phyloP scores from a whole-genome alignment of 2,329 filamentous ascomycete species.

The Clarireedia hainanense region DNA sequence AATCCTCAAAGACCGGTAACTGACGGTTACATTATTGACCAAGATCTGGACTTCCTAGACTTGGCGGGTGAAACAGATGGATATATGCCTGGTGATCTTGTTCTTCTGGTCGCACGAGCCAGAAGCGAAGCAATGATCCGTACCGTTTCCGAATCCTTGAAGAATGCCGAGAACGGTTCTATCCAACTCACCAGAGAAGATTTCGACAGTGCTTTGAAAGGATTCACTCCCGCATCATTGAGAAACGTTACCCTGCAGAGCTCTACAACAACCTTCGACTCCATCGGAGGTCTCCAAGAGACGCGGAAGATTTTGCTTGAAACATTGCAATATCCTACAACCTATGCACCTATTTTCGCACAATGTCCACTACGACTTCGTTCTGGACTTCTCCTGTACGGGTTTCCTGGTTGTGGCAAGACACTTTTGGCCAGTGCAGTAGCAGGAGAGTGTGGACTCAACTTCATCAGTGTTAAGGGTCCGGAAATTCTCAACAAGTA shows the following conservation, averaged over 20 bases:
- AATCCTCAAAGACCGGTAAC: slow-evolving; percentile 29
- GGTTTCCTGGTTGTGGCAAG: slow-evolving; percentile 93
- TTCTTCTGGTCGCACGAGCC: slow-evolving; percentile 76
- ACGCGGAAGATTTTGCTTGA: slow-evolving; percentile 90
- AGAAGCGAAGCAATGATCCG: slow-evolving; percentile 90
- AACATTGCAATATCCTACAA: slow-evolving; percentile 93
- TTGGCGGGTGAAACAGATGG: slow-evolving; percentile 91
- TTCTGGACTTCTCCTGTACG: slow-evolving; percentile 87
- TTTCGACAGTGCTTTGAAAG: slow-evolving; percentile 77
- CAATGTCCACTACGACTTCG: slow-evolving; percentile 91
- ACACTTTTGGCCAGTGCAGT: slow-evolving; percentile 92
- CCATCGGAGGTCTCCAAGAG: slow-evolving; percentile 79
- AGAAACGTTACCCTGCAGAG: slow-evolving; percentile 91
- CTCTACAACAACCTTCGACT: slow-evolving; percentile 84
- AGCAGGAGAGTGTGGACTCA: slow-evolving; percentile 94
- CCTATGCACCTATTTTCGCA: slow-evolving; percentile 95
- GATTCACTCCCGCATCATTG: slow-evolving; percentile 90
- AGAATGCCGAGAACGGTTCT: slow-evolving; percentile 38
- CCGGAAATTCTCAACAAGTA: slow-evolving; percentile 99
- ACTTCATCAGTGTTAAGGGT: slow-evolving; percentile 97
- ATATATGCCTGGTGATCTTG: slow-evolving; percentile 94
- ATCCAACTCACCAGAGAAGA: slow-evolving; percentile 65
- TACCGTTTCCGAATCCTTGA: slow-evolving; percentile 47
- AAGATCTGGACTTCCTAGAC: slow-evolving; percentile 81
- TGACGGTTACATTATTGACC: slow-evolving; percentile 65